Evolutionary conservation across 495 filamentous ascomycete genomes (phyloP).

Genomic region (Sporormia fimetaria): DNA sequence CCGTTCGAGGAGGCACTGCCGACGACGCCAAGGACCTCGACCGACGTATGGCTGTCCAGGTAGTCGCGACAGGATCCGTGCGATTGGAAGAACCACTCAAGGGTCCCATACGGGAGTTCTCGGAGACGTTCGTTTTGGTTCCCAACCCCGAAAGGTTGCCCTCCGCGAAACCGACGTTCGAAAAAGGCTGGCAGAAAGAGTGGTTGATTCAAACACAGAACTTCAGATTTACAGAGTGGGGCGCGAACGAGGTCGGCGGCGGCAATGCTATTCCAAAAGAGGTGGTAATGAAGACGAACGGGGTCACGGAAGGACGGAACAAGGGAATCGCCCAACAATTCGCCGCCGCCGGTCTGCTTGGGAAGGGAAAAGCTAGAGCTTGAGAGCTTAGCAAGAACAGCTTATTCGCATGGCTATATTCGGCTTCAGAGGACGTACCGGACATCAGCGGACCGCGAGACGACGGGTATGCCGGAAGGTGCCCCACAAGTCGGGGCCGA

Average conservation of each 20-base stretch:
- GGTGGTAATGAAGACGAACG: constrained; percentile 1
- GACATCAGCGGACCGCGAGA: too few relatives aligned
- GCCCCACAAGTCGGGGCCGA: too few relatives aligned
- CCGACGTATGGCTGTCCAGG: constrained; percentile 54
- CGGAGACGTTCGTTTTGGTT: constrained; percentile 64
- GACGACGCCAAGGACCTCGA: constrained; percentile 26
- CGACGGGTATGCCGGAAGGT: too few relatives aligned
- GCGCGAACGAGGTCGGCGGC: constrained; percentile 1
- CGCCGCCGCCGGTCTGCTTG: constrained; percentile 7
- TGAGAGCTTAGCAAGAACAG: too few relatives aligned
- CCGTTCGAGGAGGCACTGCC: constrained; percentile 27
- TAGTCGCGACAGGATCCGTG: constrained; percentile 57
- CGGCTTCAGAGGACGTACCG: too few relatives aligned
- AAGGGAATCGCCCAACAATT: neutral
- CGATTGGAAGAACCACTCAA: constrained; percentile 47
- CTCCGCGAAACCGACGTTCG: constrained; percentile 34
- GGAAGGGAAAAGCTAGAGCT: constrained; percentile 8
- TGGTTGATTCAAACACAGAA: constrained; percentile 68
- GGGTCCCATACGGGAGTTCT: constrained; percentile 52
- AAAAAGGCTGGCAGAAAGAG: constrained; percentile 20
- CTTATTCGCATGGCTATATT: too few relatives aligned
- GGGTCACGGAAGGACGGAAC: neutral
- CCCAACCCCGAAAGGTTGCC: constrained; percentile 53
- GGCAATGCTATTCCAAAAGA: neutral
- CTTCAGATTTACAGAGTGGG: constrained; percentile 38